Conservation (phyloP, 441 rosid species). For the Brassica balearica region DNA sequence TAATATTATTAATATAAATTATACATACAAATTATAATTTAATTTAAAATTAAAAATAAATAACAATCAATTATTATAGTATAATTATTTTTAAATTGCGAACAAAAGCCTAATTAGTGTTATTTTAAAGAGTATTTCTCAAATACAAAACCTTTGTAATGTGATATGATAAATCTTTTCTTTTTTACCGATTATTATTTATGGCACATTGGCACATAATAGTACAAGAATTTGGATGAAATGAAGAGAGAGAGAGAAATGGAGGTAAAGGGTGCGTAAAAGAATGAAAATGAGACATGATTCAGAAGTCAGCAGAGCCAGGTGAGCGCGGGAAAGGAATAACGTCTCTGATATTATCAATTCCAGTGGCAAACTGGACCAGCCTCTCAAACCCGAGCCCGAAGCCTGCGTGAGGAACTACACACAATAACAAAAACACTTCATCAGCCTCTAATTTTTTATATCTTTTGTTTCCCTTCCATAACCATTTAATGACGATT, state of each 20-base stretch:
- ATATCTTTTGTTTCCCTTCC: not conserved
- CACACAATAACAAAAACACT: slow-evolving; percentile 1
- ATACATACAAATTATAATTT: no score
- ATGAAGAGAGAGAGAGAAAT: not conserved
- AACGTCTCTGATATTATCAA: slow-evolving; percentile 89
- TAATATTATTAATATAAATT: no score
- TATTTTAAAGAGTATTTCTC: no score
- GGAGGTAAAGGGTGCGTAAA: not conserved
- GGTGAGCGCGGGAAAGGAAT: slow-evolving; percentile 94
- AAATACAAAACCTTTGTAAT: no score
- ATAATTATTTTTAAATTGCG: no score
- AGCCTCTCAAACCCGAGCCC: slow-evolving; percentile 96
- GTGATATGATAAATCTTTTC: no score
- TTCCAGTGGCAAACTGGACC: slow-evolving; percentile 92
- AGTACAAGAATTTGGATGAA: slow-evolving; percentile 22
- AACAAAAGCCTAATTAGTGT: no score
- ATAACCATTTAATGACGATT: slow-evolving; percentile 9
- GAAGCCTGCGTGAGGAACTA: slow-evolving; percentile 98
- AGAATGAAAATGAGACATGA: slow-evolving; percentile 12
- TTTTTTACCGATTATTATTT: no score
- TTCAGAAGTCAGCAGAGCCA: slow-evolving; percentile 86
- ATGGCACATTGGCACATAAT: not conserved
- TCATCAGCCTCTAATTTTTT: slow-evolving; percentile 25
- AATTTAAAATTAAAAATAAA: no score
- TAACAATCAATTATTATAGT: no score